Conservation (phyloP, 441 rosid species). For the Hypseocharis bilobata region DNA sequence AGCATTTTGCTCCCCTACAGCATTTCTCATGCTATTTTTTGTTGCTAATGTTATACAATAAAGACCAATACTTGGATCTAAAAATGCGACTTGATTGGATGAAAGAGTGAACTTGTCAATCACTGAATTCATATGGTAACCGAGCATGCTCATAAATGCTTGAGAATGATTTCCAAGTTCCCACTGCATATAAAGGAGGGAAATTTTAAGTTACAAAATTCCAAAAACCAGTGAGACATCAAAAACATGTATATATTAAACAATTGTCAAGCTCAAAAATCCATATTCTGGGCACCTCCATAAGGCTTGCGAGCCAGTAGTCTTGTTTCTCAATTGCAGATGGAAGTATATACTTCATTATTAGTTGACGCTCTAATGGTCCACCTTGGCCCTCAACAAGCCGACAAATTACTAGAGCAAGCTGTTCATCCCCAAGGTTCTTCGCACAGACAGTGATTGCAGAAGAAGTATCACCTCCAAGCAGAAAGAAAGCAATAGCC, state of each 20-base stretch:
- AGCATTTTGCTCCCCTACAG: constrained; percentile 65
- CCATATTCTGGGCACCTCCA: constrained; percentile 50
- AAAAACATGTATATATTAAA: not conserved
- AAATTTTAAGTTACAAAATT: constrained; percentile 17
- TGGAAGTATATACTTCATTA: constrained; percentile 64
- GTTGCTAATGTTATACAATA: constrained; percentile 52
- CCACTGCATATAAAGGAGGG: constrained; percentile 59
- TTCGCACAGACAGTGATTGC: constrained; percentile 77
- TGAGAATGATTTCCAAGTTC: constrained; percentile 59
- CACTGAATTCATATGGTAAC: constrained; percentile 34
- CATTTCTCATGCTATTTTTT: constrained; percentile 55
- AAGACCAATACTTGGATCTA: constrained; percentile 76
- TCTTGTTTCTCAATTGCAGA: constrained; percentile 63
- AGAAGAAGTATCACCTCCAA: constrained; percentile 87
- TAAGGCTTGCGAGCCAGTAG: constrained; percentile 76
- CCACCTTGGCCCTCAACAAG: constrained; percentile 80
- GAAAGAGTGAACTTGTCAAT: constrained; percentile 37
- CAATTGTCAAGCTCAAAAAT: constrained; percentile 21
- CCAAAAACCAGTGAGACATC: not conserved
- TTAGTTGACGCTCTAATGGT: constrained; percentile 54
- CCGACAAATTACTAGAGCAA: constrained; percentile 79
- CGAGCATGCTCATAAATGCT: constrained; percentile 66
- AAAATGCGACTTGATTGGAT: constrained; percentile 55
- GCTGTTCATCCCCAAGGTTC: constrained; percentile 91
- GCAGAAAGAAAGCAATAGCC: constrained; percentile 86